A percentile compares a stretch with the other conserved stretches of the same genome.
Evolutionary conservation across 1,284 basidiomycete species (phyloP).

Genomic region (Ganoderma lingzhi): DNA sequence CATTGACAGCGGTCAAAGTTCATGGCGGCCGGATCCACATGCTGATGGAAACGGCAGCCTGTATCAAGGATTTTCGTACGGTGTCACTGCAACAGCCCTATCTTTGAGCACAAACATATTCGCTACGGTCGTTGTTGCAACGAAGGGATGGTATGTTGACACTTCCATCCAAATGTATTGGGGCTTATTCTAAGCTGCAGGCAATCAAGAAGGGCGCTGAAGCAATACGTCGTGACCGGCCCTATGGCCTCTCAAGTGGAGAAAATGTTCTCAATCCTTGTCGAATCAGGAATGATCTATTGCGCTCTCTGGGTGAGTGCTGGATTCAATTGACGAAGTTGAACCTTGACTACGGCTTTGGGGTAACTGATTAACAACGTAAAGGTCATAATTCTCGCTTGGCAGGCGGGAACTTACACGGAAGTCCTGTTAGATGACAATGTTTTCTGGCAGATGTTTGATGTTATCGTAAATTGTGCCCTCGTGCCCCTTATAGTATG

Average conservation of each 20-base stretch:
- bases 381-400: background rate
- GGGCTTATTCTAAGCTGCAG: background rate
- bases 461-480: background rate
- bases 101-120: background rate
- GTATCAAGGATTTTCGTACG: background rate
- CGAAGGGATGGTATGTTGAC: background rate
- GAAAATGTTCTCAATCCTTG: background rate
- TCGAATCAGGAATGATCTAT: slow-evolving; percentile 1
- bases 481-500: background rate
- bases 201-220: background rate
- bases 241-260: background rate
- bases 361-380: background rate
- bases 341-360: no score
- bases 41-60: background rate
- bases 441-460: background rate
- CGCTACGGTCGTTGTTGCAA: background rate
- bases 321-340: background rate
- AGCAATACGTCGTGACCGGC: background rate
- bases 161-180: background rate
- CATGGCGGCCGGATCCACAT: background rate
- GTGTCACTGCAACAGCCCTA: background rate
- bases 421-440: background rate
- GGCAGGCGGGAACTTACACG: background rate
- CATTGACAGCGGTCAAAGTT: no score
- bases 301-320: background rate